phyloP scores from a whole-genome alignment of 164 flowering plant genomes.

The Cinnamomum chago region DNA sequence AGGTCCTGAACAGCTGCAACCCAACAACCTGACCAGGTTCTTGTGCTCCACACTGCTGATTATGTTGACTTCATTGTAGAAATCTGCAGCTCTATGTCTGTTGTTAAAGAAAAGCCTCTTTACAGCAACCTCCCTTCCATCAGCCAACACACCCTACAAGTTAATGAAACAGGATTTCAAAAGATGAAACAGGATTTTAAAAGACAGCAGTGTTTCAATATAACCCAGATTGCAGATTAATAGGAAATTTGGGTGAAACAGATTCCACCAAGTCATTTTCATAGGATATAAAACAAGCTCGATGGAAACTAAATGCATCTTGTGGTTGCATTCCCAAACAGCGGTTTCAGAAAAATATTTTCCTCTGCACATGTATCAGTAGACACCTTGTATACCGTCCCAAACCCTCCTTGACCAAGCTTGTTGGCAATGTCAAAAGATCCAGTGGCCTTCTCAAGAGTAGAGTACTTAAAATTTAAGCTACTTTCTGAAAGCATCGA shows the following conservation, averaged over 20 bases:
- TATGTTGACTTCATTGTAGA: conserved; percentile 53
- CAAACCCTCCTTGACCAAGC: conserved; percentile 68
- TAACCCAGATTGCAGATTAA: background rate
- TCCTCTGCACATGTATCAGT: background rate
- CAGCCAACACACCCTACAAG: conserved; percentile 50
- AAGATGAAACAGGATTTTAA: background rate
- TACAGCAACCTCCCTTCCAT: conserved; percentile 67
- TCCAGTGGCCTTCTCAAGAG: conserved; percentile 56
- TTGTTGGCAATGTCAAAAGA: conserved; percentile 33
- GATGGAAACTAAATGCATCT: no score
- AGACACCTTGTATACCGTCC: conserved; percentile 54
- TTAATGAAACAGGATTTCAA: background rate
- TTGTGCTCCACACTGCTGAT: conserved; percentile 52
- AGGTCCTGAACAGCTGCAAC: conserved; percentile 45
- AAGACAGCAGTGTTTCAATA: background rate
- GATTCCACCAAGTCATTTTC: background rate
- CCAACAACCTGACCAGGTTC: conserved; percentile 58
- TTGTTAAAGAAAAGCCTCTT: conserved; percentile 43
- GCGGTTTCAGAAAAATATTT: background rate
- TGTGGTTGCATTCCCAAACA: background rate
- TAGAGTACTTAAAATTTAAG: conserved; percentile 47
- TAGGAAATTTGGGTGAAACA: background rate
- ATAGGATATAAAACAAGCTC: background rate
- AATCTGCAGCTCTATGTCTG: conserved; percentile 26
- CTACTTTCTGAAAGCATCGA: conserved; percentile 11